Evolutionary conservation across 257 asterid species (phyloP).

Genomic region (Fraxinus quadrangulata): DNA sequence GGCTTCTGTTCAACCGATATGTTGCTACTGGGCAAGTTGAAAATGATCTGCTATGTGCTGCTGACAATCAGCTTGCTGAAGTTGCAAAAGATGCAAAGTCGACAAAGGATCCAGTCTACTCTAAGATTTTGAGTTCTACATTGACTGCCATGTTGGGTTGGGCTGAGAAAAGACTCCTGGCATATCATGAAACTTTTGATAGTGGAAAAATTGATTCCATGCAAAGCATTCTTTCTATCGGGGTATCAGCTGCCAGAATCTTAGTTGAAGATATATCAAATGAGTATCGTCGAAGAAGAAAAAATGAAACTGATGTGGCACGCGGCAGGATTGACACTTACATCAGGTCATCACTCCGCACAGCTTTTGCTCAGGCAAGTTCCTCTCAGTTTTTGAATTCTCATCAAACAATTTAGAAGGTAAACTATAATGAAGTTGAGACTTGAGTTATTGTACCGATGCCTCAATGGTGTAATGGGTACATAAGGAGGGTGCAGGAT

Average conservation of each 20-base stretch:
- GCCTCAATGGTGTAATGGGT: background rate
- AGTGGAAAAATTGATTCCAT: constrained; percentile 72
- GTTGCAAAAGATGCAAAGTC: constrained; percentile 88
- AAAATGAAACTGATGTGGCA: constrained; percentile 86
- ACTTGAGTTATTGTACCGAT: background rate
- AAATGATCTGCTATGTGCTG: constrained; percentile 75
- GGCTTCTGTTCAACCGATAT: constrained; percentile 87
- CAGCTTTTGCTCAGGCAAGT: constrained; percentile 99
- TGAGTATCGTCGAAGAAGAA: constrained; percentile 89
- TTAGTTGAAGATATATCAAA: constrained; percentile 95
- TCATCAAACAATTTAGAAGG: background rate
- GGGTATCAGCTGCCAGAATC: constrained; percentile 81
- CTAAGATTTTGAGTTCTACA: constrained; percentile 78
- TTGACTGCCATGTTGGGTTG: constrained; percentile 93
- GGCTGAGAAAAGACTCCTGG: constrained; percentile 98
- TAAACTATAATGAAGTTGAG: background rate
- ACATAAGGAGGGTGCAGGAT: background rate
- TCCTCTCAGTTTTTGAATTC: background rate
- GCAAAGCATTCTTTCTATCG: constrained; percentile 84
- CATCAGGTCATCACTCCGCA: constrained; percentile 93
- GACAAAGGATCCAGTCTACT: constrained; percentile 70
- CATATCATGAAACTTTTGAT: constrained; percentile 93
- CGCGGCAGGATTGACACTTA: constrained; percentile 93
- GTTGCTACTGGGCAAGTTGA: constrained; percentile 89
- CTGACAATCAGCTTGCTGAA: constrained; percentile 79